Conservation (phyloP, 2,329 filamentous ascomycete species). For the Paraphaeosphaeria sporulosa region DNA sequence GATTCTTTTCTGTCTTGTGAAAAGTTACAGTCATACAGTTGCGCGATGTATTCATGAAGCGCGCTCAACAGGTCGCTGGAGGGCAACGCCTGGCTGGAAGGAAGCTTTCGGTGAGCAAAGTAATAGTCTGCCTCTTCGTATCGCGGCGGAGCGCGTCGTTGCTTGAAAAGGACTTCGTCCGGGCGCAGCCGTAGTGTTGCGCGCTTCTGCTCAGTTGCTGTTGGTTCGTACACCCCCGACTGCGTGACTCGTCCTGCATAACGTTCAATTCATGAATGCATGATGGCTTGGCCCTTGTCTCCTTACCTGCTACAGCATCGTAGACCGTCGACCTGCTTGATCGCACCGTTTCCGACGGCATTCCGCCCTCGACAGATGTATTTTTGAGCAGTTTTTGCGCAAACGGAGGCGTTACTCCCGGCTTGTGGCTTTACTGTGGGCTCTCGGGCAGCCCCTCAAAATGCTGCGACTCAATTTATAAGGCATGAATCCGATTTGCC, state of each 20-base stretch:
- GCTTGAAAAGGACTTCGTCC: conserved; percentile 75
- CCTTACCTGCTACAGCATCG: conserved; percentile 73
- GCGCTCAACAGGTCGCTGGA: conserved; percentile 74
- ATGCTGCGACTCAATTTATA: background rate
- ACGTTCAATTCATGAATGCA: conserved; percentile 3
- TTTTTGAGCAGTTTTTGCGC: conserved; percentile 25
- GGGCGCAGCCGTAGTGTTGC: conserved; percentile 61
- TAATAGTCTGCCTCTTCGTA: conserved; percentile 78
- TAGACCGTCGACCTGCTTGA: conserved; percentile 66
- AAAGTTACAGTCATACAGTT: conserved; percentile 64
- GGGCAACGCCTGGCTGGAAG: conserved; percentile 64
- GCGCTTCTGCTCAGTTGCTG: conserved; percentile 38
- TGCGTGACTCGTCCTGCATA: conserved; percentile 55
- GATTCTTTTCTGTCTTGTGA: conserved; percentile 29
- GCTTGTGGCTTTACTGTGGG: conserved; percentile 18
- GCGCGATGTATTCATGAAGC: conserved; percentile 72
- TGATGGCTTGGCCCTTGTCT: background rate
- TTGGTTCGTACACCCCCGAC: conserved; percentile 52
- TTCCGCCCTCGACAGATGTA: conserved; percentile 21
- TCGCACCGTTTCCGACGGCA: conserved; percentile 14
- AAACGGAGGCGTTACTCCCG: background rate
- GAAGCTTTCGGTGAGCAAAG: conserved; percentile 66
- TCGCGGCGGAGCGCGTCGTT: conserved; percentile 68
- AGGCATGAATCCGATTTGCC: background rate
- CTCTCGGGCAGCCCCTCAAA: background rate